Base-by-base conservation (phyloP, 805 yeast species). In the Priceomyces melissophilus region DNA sequence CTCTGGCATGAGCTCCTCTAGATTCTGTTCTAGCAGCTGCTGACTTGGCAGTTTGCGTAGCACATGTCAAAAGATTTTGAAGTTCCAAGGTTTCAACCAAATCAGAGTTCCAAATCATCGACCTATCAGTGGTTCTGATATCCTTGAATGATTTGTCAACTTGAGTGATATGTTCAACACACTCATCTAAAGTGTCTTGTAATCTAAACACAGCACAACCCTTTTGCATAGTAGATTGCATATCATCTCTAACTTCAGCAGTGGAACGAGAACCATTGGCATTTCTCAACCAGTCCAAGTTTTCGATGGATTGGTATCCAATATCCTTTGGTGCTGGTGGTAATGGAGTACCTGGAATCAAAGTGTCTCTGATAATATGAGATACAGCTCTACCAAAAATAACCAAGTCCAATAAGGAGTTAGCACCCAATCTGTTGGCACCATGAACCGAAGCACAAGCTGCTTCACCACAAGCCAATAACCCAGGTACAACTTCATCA, bases 391-490 rank as follows among this genome's bases (percentile, higher is more conserved):
- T 87, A 60, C 99, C 99, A 60, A 91, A 91, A 49, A 91, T 98
- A 49, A 91, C 99, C 66, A 91, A 75, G 71, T 91, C 99, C 58
- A 91, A 81, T 57, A 91, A 75, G 9, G 99, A 93, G 81, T 91
- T 91, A 52, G 99, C 99, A 69, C 99, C 99, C 54, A 91, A 78
- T 78, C 99, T 89, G 80, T 91, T 91, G 49, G 99, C 99, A 73
- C 99, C 99, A 65, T 91, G 99, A 45, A 91, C 99, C 28, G 97
- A 89, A 48, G 96, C 98, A 79, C 97, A 91, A 34, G 97, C 99
- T 52, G 95, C 90, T 76, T 91, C 99, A 78, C 99, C 99, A 75
- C 97, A 89, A 11, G 99, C 97, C 65, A 80, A 78, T 54, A 91
- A 77, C 60, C 99, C 99, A 59, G 91, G 93, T 47, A 91, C 93